phyloP scores from a whole-genome alignment of 345 rosid species.

The Anacardium occidentale region DNA sequence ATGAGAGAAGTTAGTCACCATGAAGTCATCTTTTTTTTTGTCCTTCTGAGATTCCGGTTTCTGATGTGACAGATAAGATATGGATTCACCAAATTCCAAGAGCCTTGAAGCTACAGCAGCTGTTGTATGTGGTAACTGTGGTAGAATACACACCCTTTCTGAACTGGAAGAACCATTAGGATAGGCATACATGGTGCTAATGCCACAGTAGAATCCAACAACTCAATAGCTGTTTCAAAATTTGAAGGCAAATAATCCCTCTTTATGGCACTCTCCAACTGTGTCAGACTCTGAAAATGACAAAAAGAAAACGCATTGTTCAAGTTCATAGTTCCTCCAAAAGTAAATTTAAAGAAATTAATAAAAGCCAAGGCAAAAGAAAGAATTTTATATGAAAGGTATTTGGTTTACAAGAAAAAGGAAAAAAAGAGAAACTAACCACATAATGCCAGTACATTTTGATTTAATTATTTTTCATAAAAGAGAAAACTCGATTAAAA shows the following conservation, averaged over 20 bases:
- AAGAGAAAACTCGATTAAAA: too few species aligned
- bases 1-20: too few species aligned
- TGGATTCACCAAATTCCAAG: constrained; percentile 57
- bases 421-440: too few species aligned
- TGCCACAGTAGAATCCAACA: constrained; percentile 36
- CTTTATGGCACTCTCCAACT: constrained; percentile 57
- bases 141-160: constrained; percentile 44
- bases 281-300: constrained; percentile 50
- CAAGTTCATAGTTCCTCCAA: not conserved
- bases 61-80: constrained; percentile 49
- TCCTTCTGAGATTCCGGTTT: constrained; percentile 44
- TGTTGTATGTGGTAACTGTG: constrained; percentile 76
- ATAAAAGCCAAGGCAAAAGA: not conserved
- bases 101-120: constrained; percentile 76
- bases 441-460: too few species aligned
- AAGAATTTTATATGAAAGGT: too few species aligned
- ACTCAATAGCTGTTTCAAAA: constrained; percentile 68
- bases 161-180: constrained; percentile 20
- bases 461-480: too few species aligned
- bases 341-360: not conserved
- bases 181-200: constrained; percentile 11
- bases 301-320: not conserved
- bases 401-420: too few species aligned
- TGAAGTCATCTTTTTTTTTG: constrained; percentile 37
- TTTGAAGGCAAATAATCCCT: constrained; percentile 59